Percentiles rank a stretch among this genome's conserved stretches.
These are phyloP conservation scores for Scleroderma bovista DNA, from an alignment of 768 basidiomycete genomes.

Conservation along the genomic window DNA sequence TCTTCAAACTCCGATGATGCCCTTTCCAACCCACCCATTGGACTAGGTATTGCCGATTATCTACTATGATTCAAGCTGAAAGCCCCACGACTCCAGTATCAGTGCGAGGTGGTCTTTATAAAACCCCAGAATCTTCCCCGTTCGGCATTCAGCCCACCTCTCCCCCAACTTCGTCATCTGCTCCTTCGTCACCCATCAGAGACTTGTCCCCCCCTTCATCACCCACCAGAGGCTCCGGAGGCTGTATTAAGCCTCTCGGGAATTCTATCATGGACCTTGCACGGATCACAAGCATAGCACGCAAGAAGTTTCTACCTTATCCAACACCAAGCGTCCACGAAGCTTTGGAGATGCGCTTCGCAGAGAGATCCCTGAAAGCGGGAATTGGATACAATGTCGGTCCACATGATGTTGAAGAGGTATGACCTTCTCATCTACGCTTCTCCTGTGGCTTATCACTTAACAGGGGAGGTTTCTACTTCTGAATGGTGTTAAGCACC, in stretches of 20 bases:
- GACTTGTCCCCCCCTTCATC: too few species aligned
- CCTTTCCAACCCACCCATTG: neutral
- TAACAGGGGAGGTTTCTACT: too few species aligned
- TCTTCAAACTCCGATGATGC: neutral
- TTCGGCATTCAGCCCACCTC: neutral
- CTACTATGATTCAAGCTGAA: neutral
- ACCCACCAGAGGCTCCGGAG: too few species aligned
- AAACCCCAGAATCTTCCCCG: neutral
- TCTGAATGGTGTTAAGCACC: constrained; percentile 1
- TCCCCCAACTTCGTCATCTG: neutral
- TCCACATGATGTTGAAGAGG: too few species aligned
- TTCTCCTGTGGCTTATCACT: too few species aligned
- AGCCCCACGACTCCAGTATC: neutral
- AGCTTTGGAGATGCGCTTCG: neutral
- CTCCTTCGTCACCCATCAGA: neutral
- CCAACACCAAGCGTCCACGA: neutral
- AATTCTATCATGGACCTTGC: too few species aligned
- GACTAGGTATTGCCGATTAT: too few species aligned
- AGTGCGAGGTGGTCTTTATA: neutral
- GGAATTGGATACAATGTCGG: neutral
- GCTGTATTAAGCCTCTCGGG: neutral
- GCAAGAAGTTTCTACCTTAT: neutral
- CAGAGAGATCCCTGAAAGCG: neutral
- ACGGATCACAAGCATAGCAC: neutral
- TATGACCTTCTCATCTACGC: too few species aligned